Conservation (phyloP, 768 basidiomycete species). For the Boletus patriciae region DNA sequence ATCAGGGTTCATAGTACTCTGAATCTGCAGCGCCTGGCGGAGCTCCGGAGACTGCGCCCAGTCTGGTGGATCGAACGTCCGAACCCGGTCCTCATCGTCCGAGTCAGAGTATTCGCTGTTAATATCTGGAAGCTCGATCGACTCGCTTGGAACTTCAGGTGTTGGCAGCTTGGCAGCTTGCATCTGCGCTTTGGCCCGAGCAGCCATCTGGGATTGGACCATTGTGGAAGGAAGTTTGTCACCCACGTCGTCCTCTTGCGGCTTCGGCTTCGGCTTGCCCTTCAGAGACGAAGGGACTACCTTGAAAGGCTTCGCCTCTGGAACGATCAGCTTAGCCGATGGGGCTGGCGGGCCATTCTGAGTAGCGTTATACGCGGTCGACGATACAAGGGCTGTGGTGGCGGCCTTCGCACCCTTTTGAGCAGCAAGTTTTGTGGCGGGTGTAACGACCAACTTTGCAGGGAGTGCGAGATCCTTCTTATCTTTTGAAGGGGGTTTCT, state of each 20-base stretch:
- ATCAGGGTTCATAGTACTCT: constrained; percentile 86
- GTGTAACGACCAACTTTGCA: constrained; percentile 31
- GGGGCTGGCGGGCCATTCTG: constrained; percentile 29
- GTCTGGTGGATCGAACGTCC: constrained; percentile 71
- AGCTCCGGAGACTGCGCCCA: constrained; percentile 95
- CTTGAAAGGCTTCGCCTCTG: constrained; percentile 37
- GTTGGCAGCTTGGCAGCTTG: constrained; percentile 53
- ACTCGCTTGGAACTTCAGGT: constrained; percentile 64
- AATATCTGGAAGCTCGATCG: constrained; percentile 91
- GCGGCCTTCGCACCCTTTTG: constrained; percentile 41
- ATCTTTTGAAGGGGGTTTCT: constrained; percentile 63
- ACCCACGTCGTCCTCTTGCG: constrained; percentile 49
- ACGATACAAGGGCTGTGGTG: constrained; percentile 35
- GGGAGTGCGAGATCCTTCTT: constrained; percentile 36
- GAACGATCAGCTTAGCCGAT: constrained; percentile 32
- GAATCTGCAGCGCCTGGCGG: constrained; percentile 71
- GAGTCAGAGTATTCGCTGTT: constrained; percentile 97
- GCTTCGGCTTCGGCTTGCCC: constrained; percentile 51
- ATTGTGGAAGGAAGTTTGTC: constrained; percentile 58
- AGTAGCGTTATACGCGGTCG: constrained; percentile 41
- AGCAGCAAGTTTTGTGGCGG: constrained; percentile 21
- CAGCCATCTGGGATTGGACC: constrained; percentile 69
- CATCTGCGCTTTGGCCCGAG: constrained; percentile 64
- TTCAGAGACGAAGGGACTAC: constrained; percentile 38
- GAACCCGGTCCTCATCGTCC: constrained; percentile 79